Evolutionary conservation across 352 stramenopile genomes (phyloP).

Genomic region (Phytopythium boreale): DNA sequence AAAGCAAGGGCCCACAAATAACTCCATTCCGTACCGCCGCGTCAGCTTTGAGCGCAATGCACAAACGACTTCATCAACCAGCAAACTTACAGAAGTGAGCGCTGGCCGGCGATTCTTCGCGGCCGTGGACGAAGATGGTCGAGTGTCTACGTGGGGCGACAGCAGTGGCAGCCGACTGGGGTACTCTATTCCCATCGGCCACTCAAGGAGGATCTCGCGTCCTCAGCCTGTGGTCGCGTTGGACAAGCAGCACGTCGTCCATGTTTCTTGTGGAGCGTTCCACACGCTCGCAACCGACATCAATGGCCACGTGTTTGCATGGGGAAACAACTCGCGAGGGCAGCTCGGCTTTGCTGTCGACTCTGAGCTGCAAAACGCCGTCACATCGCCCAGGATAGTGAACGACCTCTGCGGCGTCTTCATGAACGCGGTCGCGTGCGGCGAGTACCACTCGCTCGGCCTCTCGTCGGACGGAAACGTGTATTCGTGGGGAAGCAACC

Average conservation of each 20-base stretch:
- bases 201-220: constrained; percentile 31
- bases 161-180: constrained; percentile 55
- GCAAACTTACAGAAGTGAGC: constrained; percentile 32
- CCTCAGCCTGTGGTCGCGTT: constrained; percentile 38
- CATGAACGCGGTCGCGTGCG: constrained; percentile 58
- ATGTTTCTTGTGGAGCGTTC: constrained; percentile 68
- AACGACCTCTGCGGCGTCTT: constrained; percentile 51
- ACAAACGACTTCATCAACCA: background rate
- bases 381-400: constrained; percentile 36
- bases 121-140: constrained; percentile 33
- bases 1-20: background rate
- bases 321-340: constrained; percentile 55
- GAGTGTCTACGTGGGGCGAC: constrained; percentile 63
- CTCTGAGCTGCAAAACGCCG: constrained; percentile 6
- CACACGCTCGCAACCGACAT: constrained; percentile 66
- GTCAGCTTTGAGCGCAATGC: background rate
- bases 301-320: constrained; percentile 73
- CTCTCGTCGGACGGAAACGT: constrained; percentile 56
- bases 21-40: background rate
- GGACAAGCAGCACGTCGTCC: constrained; percentile 31
- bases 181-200: constrained; percentile 39
- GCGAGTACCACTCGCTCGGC: constrained; percentile 70
- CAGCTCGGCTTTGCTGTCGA: constrained; percentile 45
- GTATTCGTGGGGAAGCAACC: constrained; percentile 75
- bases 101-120: constrained; percentile 62